Evolutionary conservation across 805 yeast species (phyloP), one percentile per base, ranked within the genome.

Genomic region (Candida golubevii): DNA sequence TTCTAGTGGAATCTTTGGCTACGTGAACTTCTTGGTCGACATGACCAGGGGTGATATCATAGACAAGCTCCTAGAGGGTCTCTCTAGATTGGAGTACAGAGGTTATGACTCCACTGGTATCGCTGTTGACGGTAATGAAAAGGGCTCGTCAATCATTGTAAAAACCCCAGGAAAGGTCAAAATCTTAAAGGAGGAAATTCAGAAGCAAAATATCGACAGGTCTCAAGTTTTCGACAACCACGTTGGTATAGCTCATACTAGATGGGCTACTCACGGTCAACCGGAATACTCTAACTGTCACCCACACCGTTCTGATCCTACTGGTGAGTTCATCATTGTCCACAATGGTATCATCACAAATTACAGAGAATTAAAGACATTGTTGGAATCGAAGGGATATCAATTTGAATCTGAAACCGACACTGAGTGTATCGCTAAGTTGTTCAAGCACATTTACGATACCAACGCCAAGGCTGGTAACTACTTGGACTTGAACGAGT

Each of bases 251-350:
- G 98, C 99, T 23, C 99, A 93, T 70, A 93, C 99, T 11, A 86
- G 99, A 75, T 93, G 99, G 99, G 99, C 99, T 41, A 93, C 99
- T 33, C 99, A 93, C 67, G 99, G 99, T 67, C 87, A 83, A 58
- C 97, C 97, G 46, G 81, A 80, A 54, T 80, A 77, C 50, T 57
- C 66, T 49, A 93, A 93, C 74, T 93, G 98, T 64, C 99, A 93
- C 66, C 99, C 99, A 39, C 98, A 91, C 63, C 75, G 91, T 53
- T 88, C 97, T 1, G 99, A 88, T 64, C 77, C 79, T 8, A 67
- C 68, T 37, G 84, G 85, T 56, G 96, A 90, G 66, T 93, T 93
- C 59, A 80, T 88, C 36, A 83, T 93, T 52, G 98, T 93, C 41
- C 99, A 93, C 74, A 93, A 93, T 60, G 99, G 99, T 75, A 93